These are phyloP conservation scores for Ceratonia siliqua DNA, from an alignment of 306 rosid species.

Conservation along the genomic window DNA sequence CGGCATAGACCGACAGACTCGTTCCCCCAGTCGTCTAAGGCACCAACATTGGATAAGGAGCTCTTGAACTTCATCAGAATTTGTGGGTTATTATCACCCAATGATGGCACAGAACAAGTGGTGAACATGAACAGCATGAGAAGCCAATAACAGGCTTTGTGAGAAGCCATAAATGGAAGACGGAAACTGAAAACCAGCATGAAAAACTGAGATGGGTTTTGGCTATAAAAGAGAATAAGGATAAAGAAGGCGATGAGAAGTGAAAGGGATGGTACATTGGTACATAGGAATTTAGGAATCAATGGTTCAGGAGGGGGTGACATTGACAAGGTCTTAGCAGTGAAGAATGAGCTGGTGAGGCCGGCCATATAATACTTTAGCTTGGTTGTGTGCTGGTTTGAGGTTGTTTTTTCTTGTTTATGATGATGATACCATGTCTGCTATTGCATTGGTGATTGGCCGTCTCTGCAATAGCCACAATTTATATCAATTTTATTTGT, in stretches of 20 bases:
- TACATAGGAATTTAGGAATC: not conserved
- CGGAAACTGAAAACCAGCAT: not conserved
- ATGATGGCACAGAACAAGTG: constrained; percentile 26
- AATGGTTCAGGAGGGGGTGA: constrained; percentile 31
- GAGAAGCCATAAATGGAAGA: constrained; percentile 35
- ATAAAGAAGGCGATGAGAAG: not conserved
- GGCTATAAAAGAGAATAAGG: constrained; percentile 4
- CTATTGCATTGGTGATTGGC: constrained; percentile 20
- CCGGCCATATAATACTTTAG: constrained; percentile 51
- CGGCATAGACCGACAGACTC: constrained; percentile 36
- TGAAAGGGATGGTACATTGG: not conserved
- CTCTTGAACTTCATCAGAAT: constrained; percentile 57
- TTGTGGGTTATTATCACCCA: constrained; percentile 25
- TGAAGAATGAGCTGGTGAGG: constrained; percentile 60
- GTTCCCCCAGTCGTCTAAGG: constrained; percentile 56
- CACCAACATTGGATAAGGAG: constrained; percentile 42
- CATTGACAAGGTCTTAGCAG: constrained; percentile 47
- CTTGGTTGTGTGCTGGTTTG: constrained; percentile 31
- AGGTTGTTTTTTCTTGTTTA: constrained; percentile 47
- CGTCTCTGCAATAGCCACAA: constrained; percentile 6
- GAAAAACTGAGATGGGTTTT: constrained; percentile 24
- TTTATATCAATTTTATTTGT: constrained; percentile 1
- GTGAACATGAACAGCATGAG: constrained; percentile 23
- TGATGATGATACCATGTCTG: constrained; percentile 26
- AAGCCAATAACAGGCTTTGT: constrained; percentile 18